A percentile compares a stretch with the other conserved stretches of the same genome.
phyloP scores from a whole-genome alignment of 805 yeast species.

The Saturnispora mendoncae region DNA sequence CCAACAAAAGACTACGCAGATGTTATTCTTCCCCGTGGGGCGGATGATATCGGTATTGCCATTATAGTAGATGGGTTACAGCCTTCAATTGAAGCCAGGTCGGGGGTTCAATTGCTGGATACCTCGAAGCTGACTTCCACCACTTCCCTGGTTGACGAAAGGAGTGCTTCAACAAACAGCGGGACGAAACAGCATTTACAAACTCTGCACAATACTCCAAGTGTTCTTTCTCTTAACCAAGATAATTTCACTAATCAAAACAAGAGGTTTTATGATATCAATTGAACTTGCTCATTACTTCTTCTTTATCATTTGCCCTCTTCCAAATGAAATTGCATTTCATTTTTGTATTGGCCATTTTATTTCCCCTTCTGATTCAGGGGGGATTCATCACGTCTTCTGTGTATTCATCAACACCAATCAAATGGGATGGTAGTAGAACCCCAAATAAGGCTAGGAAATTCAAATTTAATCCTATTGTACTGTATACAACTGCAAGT shows the following conservation, averaged over 20 bases:
- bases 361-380: too few species aligned
- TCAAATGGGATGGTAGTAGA: too few species aligned
- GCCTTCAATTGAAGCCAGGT: slow-evolving; percentile 25
- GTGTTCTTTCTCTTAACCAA: slow-evolving; percentile 22
- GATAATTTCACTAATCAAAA: slow-evolving; percentile 24
- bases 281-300: too few species aligned
- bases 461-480: neutral
- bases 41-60: slow-evolving; percentile 47
- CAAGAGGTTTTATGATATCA: slow-evolving; percentile 23
- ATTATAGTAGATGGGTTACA: slow-evolving; percentile 59
- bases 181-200: too few species aligned
- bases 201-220: too few species aligned
- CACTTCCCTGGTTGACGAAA: neutral
- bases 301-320: neutral
- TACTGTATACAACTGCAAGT: neutral
- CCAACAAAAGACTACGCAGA: slow-evolving; percentile 71
- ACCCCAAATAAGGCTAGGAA: neutral
- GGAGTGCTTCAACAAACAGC: too few species aligned
- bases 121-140: slow-evolving; percentile 1
- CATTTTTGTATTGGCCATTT: too few species aligned
- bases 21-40: slow-evolving; percentile 63
- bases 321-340: neutral
- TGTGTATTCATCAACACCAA: too few species aligned
- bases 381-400: too few species aligned
- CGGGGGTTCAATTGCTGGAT: slow-evolving; percentile 8